A percentile compares a stretch with the other conserved stretches of the same genome.
Evolutionary conservation across 495 filamentous ascomycete genomes (phyloP).

Genomic region (Aspergillus kassunensis): DNA sequence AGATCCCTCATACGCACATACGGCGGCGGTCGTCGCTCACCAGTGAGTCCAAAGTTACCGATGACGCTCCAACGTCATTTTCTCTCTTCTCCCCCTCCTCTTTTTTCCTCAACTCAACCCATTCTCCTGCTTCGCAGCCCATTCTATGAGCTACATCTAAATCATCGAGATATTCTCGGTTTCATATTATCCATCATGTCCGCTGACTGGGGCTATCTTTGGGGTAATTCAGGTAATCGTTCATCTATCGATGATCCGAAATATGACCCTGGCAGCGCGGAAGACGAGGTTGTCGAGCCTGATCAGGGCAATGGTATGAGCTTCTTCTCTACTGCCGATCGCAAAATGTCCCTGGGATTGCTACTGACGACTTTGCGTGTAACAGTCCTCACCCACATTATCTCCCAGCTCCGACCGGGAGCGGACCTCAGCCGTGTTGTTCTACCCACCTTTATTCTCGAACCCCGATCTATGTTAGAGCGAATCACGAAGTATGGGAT

Average conservation of each 20-base stretch:
- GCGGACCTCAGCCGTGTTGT: slow-evolving; percentile 93
- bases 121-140: not conserved
- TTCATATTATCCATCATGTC: slow-evolving; percentile 28
- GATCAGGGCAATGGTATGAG: slow-evolving; percentile 55
- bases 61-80: slow-evolving; percentile 20
- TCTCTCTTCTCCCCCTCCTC: slow-evolving; percentile 11
- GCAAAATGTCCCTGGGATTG: not conserved
- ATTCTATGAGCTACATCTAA: not conserved
- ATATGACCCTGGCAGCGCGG: slow-evolving; percentile 35
- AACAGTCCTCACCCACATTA: slow-evolving; percentile 82
- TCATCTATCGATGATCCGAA: slow-evolving; percentile 53
- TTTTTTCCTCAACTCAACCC: slow-evolving; percentile 9
- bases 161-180: slow-evolving; percentile 5
- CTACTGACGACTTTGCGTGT: not conserved
- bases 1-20: slow-evolving; percentile 17
- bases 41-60: slow-evolving; percentile 25
- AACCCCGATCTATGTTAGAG: slow-evolving; percentile 96
- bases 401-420: slow-evolving; percentile 91
- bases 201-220: slow-evolving; percentile 28
- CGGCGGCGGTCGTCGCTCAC: slow-evolving; percentile 32
- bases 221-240: slow-evolving; percentile 41
- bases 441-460: slow-evolving; percentile 95
- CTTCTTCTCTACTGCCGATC: not conserved
- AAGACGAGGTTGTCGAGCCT: slow-evolving; percentile 79
- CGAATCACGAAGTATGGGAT: slow-evolving; percentile 94